Evolutionary conservation across 441 rosid species (phyloP).

Genomic region (Daphne laureola): DNA sequence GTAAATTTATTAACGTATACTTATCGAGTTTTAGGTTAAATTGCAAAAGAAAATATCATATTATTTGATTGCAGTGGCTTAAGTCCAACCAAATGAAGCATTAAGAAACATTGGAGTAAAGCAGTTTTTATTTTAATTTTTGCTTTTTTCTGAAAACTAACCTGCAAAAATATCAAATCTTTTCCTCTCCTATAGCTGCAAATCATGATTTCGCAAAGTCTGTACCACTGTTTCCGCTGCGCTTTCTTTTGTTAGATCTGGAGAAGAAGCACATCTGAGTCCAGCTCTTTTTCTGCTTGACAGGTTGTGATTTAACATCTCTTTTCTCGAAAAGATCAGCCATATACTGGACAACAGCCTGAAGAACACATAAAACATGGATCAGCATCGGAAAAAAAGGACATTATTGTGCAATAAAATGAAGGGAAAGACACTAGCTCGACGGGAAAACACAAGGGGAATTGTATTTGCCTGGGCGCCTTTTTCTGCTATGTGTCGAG

Average conservation of each 20-base stretch:
- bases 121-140: background rate
- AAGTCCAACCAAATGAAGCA: background rate
- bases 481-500: constrained; percentile 55
- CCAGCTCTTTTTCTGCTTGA: constrained; percentile 78
- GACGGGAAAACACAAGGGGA: background rate
- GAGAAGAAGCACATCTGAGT: constrained; percentile 72
- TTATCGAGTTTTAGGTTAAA: background rate
- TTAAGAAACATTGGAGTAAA: constrained; percentile 1
- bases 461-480: constrained; percentile 76
- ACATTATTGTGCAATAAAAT: too few species aligned
- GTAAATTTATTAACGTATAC: background rate
- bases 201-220: constrained; percentile 55
- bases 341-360: constrained; percentile 87
- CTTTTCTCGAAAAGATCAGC: constrained; percentile 57
- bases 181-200: constrained; percentile 8
- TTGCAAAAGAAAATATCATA: background rate
- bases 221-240: constrained; percentile 35
- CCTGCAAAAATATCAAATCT: constrained; percentile 15
- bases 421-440: constrained; percentile 8
- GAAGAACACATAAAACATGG: constrained; percentile 15
- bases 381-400: constrained; percentile 1
- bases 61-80: constrained; percentile 2
- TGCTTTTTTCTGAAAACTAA: constrained; percentile 8
- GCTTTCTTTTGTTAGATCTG: constrained; percentile 75
- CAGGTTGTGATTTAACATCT: constrained; percentile 37